Evolutionary conservation across 345 rosid species (phyloP).

Genomic region (Arabis hirsuta): DNA sequence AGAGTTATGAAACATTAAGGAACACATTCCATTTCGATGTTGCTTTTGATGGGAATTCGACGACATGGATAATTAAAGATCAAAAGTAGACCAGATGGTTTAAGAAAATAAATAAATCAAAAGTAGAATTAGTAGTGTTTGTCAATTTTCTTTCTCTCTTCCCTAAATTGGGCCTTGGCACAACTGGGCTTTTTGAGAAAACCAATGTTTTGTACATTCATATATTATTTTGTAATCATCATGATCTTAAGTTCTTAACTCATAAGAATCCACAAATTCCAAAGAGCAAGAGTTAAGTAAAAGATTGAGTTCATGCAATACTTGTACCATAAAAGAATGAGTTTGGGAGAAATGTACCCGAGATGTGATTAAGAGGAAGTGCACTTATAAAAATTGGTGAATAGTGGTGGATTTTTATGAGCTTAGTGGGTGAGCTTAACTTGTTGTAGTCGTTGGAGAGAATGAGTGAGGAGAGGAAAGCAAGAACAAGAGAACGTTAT

Average conservation of each 20-base stretch:
- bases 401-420: not conserved
- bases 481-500: not conserved
- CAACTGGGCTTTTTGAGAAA: slow-evolving; percentile 1
- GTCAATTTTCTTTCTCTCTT: not conserved
- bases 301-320: not conserved
- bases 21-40: not conserved
- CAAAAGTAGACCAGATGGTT: not conserved
- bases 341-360: not conserved
- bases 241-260: not conserved
- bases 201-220: too few relatives aligned
- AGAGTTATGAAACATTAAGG: not conserved
- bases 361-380: not conserved
- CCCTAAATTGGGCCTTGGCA: slow-evolving; percentile 19
- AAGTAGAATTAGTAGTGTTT: not conserved
- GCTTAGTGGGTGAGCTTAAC: not conserved
- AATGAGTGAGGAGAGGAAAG: not conserved
- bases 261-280: not conserved
- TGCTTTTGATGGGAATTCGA: not conserved
- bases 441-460: not conserved
- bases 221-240: too few relatives aligned
- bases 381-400: not conserved
- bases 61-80: not conserved
- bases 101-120: too few relatives aligned
- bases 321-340: not conserved
- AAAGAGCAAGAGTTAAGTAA: not conserved